Percentiles rank a stretch among this genome's conserved stretches.
Conservation (phyloP, 495 filamentous ascomycete genomes). For the Daldinia grandis region DNA sequence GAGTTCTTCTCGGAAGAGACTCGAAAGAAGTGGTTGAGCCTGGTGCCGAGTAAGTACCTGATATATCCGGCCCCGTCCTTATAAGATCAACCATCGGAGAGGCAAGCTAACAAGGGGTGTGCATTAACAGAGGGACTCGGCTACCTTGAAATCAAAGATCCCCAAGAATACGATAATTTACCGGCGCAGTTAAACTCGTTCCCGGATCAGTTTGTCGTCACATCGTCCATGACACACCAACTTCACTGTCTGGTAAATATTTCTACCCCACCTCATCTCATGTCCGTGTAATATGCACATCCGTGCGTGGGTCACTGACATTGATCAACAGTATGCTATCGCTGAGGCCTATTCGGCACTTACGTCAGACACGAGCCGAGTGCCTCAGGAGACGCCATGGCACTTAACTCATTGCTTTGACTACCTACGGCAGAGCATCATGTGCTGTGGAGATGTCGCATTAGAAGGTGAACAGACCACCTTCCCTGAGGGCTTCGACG, state of each 20-base stretch:
- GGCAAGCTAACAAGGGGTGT: conserved; percentile 1
- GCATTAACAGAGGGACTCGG: conserved; percentile 50
- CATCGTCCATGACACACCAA: conserved; percentile 60
- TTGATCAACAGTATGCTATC: conserved; percentile 45
- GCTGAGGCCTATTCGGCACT: conserved; percentile 50
- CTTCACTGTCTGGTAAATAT: conserved; percentile 54
- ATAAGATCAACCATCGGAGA: not conserved
- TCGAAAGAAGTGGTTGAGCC: conserved; percentile 50
- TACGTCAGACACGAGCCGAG: conserved; percentile 40
- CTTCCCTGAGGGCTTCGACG: conserved; percentile 50
- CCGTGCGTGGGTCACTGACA: not conserved
- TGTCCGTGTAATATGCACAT: not conserved
- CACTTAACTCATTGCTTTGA: conserved; percentile 59
- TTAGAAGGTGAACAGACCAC: conserved; percentile 57
- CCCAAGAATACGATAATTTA: conserved; percentile 50
- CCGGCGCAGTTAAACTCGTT: conserved; percentile 48
- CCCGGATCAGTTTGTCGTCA: conserved; percentile 52
- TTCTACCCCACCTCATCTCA: not conserved
- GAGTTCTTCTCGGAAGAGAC: conserved; percentile 54
- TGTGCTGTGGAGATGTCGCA: conserved; percentile 56
- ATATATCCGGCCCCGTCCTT: not conserved
- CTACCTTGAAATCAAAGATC: conserved; percentile 51
- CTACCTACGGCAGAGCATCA: conserved; percentile 58
- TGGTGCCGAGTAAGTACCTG: conserved; percentile 51
- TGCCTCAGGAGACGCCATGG: conserved; percentile 52